Base-by-base conservation (phyloP, 768 basidiomycete species). In the Naematelia encephala region DNA sequence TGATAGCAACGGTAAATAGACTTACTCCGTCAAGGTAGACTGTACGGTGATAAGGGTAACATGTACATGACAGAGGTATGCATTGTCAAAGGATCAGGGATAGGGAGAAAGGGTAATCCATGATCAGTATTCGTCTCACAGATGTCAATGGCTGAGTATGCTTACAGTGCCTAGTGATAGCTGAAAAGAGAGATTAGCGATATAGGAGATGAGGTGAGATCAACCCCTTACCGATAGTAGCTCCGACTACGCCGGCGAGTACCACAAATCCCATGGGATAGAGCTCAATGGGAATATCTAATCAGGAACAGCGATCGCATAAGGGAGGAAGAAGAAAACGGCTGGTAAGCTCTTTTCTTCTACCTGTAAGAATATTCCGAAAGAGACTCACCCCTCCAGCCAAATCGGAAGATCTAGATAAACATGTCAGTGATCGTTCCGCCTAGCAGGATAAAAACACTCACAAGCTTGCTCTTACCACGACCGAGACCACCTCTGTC, bases 351-450 rank as follows among this genome's bases (percentile, higher is more conserved):
- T 43, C 19, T 19, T 43, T 43, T 11, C 39, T 43, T 19, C 11
- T 43, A n/a, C 11, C 12, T 12, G 19, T 19, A 43, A 43, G 12
- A 11, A 11, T 43, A 43, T 43, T 11, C 11, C 12, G 19, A 43
- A 11, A 43, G 42, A 22, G 4, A 49, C 68, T 56, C 50, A 76
- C 73, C 75, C 60, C 59, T 60, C 22, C 72, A 52, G 46, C 73
- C 73, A 58, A 76, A 69, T 67, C 75, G 63, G 73, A 76, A 76
- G 52, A 69, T 61, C 73, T 75, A 28, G n/a, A n/a, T n/a, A n/a
- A n/a, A n/a, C n/a, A n/a, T n/a, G n/a, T n/a, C n/a, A n/a, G n/a
- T n/a, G n/a, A n/a, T n/a, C n/a, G n/a, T n/a, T n/a, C n/a, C n/a
- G n/a, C n/a, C n/a, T n/a, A n/a, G n/a, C n/a, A n/a, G n/a, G n/a